These are phyloP conservation scores for Curvularia verruculosa DNA, from an alignment of 2,329 filamentous ascomycete genomes.

Conservation along the genomic window DNA sequence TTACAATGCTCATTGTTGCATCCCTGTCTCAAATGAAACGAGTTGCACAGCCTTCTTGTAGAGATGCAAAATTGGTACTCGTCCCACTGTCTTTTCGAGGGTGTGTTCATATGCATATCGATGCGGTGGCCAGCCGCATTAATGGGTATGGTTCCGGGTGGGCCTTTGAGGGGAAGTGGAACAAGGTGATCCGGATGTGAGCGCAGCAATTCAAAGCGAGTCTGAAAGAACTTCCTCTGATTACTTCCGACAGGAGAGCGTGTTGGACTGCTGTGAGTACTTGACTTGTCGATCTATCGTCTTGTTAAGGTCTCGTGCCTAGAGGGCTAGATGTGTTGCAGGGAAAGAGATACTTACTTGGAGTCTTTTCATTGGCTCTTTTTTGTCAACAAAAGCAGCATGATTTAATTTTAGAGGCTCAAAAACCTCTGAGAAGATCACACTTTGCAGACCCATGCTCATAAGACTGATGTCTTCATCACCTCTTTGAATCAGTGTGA, in stretches of 20 bases:
- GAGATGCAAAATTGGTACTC: not conserved
- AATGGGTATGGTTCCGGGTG: not conserved
- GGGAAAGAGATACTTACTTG: not conserved
- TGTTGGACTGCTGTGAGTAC: not conserved
- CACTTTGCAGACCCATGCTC: not conserved
- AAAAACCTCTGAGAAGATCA: not conserved
- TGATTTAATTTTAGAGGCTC: not conserved
- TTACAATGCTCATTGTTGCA: not conserved
- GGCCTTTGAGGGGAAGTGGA: not conserved
- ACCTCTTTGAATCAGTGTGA: not conserved
- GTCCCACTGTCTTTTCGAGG: not conserved
- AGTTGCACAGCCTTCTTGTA: not conserved
- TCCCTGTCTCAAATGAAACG: not conserved
- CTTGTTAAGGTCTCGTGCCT: not conserved
- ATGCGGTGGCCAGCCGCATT: constrained; percentile 1
- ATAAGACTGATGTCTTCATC: not conserved
- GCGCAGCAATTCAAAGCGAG: not conserved
- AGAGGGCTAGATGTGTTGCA: not conserved
- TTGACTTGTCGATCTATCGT: not conserved
- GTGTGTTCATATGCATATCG: not conserved
- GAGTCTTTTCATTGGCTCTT: not conserved
- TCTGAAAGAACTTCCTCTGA: not conserved
- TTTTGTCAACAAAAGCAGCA: not conserved
- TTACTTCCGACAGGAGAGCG: not conserved
- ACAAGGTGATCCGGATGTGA: too few relatives aligned